Base-by-base conservation (phyloP, 306 rosid species). In the Bauhinia variegata region DNA sequence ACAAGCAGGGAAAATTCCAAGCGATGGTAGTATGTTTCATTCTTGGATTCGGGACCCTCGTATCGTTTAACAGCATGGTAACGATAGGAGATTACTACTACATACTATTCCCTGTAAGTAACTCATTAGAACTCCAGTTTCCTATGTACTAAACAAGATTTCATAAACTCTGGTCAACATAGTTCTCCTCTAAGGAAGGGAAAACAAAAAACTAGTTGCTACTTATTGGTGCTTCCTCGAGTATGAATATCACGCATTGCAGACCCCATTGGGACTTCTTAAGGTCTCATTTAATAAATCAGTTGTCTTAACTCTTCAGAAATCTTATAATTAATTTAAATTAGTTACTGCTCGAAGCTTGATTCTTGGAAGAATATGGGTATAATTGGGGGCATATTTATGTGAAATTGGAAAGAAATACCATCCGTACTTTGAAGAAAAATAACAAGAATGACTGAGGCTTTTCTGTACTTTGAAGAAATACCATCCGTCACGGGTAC, bases 401-500 rank as follows among this genome's bases (percentile, higher is more conserved):
- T 23, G 28, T 23, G 28, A 2, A 23, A 23, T 23, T 23, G 28
- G 28, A 23, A 23, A 23, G 2, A 23, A 23, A n/a, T n/a, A n/a
- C n/a, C n/a, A n/a, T n/a, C n/a, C n/a, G n/a, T n/a, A n/a, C n/a
- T n/a, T n/a, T n/a, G n/a, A n/a, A n/a, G n/a, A 8, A 36, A 36
- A 5, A 2, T 36, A 36, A 39, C 13, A 38, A 5, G 8, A 9
- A 16, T 32, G 11, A 64, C 34, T 12, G 11, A 33, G 32, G 9
- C 5, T 33, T 63, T 1, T 7, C 17, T 23, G 3, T 1, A 3
- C 18, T 54, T 1, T 10, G 31, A 53, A 87, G 86, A 51, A 62
- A 12, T 83, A 85, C 70, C 91, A 92, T 79, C 98, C 98, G 19
- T 78, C 86, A 6, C 54, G 88, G 52, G 96, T 92, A 23, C 88